Conservation (phyloP, 169 alveolate genomes). For the Amoebophrya sp. region DNA sequence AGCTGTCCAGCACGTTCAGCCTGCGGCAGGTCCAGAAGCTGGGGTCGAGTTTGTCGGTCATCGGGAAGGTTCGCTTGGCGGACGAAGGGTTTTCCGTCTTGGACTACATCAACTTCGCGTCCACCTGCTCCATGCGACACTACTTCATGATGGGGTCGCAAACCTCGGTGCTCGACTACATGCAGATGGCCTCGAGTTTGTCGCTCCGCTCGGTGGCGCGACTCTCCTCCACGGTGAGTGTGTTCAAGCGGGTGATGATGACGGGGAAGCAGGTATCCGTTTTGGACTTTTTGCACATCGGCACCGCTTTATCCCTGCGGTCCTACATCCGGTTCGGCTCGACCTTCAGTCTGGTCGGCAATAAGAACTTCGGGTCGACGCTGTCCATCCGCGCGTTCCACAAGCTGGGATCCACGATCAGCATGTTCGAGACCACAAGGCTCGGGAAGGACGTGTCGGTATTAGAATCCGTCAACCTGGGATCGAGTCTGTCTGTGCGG, state of each 20-base stretch:
- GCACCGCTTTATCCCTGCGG: conserved; percentile 24
- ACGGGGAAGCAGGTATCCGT: not conserved
- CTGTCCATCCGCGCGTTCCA: conserved; percentile 5
- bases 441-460: not conserved
- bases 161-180: not conserved
- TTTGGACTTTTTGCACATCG: not conserved
- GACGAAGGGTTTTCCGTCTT: conserved; percentile 3
- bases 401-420: not conserved
- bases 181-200: not conserved
- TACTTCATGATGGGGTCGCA: not conserved
- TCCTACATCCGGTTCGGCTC: conserved; percentile 25
- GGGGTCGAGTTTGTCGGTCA: not conserved
- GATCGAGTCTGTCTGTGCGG: not conserved
- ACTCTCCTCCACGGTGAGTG: not conserved
- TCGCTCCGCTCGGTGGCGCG: conserved; percentile 4
- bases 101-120: not conserved
- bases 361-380: not conserved
- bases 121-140: not conserved
- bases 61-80: not conserved
- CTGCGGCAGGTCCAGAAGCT: not conserved
- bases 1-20: not conserved
- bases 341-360: not conserved
- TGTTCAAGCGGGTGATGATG: not conserved
- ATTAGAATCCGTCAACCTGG: not conserved
- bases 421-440: not conserved